These are phyloP conservation scores for Iris pallida DNA, from an alignment of 116 monocot species.

Conservation along the genomic window DNA sequence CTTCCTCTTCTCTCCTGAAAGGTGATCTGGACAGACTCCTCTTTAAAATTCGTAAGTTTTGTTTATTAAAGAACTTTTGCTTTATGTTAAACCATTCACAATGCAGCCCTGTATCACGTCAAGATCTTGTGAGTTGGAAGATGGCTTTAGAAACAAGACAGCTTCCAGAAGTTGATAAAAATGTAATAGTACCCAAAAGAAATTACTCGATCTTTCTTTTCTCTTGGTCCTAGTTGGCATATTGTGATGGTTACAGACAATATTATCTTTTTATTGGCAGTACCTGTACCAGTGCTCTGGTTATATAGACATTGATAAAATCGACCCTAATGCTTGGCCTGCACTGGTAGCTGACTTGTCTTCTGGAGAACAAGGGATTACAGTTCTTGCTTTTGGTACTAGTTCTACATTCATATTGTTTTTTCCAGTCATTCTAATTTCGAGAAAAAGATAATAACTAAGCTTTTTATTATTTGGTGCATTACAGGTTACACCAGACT, in stretches of 20 bases:
- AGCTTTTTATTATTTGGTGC: neutral
- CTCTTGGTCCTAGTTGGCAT: conserved; percentile 1
- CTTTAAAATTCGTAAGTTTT: neutral
- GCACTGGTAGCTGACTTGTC: conserved; percentile 78
- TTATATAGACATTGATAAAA: conserved; percentile 87
- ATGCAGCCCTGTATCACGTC: conserved; percentile 84
- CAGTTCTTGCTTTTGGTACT: conserved; percentile 86
- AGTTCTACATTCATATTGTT: conserved; percentile 1
- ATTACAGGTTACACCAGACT: conserved; percentile 80
- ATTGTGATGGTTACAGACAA: neutral
- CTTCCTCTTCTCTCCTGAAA: conserved; percentile 62
- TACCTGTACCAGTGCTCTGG: conserved; percentile 62
- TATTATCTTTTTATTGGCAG: conserved; percentile 32
- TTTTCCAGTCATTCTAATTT: neutral
- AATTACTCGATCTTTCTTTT: neutral
- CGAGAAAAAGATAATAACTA: neutral
- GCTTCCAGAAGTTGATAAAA: conserved; percentile 80
- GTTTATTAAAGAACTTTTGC: neutral
- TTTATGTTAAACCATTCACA: conserved; percentile 5
- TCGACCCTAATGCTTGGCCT: conserved; percentile 87
- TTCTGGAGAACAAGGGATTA: conserved; percentile 83
- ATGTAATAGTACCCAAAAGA: conserved; percentile 57
- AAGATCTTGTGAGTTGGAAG: conserved; percentile 97
- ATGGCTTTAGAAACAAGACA: conserved; percentile 80
- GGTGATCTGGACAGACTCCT: conserved; percentile 27